Evolutionary conservation across 176 grass and related monocot genomes (phyloP).

Genomic region (Pontederia paniculata): DNA sequence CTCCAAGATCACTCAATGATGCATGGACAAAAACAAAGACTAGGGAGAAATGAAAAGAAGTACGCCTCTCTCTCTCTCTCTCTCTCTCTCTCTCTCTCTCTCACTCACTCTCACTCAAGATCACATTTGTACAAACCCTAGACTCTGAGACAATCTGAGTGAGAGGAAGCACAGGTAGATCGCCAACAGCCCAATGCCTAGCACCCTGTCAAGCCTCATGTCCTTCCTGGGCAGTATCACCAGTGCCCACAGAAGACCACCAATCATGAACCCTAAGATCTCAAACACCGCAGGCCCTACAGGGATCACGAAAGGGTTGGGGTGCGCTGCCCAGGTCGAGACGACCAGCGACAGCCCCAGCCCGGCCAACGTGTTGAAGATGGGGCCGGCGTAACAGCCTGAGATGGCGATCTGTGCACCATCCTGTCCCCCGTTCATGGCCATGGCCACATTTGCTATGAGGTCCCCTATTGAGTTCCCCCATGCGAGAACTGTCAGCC

Average conservation of each 20-base stretch:
- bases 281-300: neutral
- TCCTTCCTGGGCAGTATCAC: neutral
- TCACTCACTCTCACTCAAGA: too few species aligned
- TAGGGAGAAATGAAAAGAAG: too few species aligned
- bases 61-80: too few species aligned
- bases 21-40: too few species aligned
- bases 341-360: neutral
- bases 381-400: neutral
- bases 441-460: conserved; percentile 3
- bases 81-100: too few species aligned
- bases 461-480: neutral
- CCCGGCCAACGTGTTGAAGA: conserved; percentile 3
- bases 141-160: neutral
- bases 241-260: neutral
- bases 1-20: too few species aligned
- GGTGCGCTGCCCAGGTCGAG: neutral
- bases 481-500: neutral
- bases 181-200: conserved; percentile 1
- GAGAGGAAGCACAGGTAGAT: neutral
- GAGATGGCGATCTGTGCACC: neutral
- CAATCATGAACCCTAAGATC: conserved; percentile 3
- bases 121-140: neutral
- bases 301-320: neutral
- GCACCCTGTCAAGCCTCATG: neutral
- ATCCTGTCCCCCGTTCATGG: neutral